Evolutionary conservation across 2,329 filamentous ascomycete species (phyloP).

Genomic region (Coniella vitis): DNA sequence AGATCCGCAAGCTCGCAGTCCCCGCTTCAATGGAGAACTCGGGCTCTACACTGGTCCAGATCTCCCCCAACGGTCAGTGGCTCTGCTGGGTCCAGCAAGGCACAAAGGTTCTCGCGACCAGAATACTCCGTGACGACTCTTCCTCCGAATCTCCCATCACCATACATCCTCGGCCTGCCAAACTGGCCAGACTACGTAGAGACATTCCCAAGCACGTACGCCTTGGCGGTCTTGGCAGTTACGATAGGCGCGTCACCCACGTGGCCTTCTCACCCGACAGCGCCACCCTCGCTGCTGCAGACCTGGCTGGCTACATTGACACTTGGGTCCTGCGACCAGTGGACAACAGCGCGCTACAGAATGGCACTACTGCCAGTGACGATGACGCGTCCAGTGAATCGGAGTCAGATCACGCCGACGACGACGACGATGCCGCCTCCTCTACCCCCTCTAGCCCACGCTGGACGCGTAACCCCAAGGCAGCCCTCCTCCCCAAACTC

Average conservation of each 20-base stretch:
- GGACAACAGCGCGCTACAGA: constrained; percentile 34
- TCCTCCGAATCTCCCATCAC: constrained; percentile 31
- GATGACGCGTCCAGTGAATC: constrained; percentile 26
- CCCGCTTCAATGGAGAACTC: constrained; percentile 47
- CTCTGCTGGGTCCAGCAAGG: constrained; percentile 58
- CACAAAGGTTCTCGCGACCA: constrained; percentile 48
- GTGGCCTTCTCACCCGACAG: constrained; percentile 75
- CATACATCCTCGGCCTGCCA: constrained; percentile 35
- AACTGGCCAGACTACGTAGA: constrained; percentile 46
- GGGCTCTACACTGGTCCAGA: constrained; percentile 63
- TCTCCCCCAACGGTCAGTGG: constrained; percentile 67
- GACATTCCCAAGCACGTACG: constrained; percentile 47
- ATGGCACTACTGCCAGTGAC: constrained; percentile 23
- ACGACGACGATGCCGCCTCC: constrained; percentile 26
- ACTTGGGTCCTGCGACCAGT: constrained; percentile 63
- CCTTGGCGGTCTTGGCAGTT: constrained; percentile 64
- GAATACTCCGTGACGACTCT: constrained; percentile 30
- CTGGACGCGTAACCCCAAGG: constrained; percentile 71
- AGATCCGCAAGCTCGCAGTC: constrained; percentile 63
- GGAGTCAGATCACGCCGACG: constrained; percentile 19
- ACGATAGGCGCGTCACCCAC: constrained; percentile 69
- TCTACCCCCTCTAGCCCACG: constrained; percentile 44
- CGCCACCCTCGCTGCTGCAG: constrained; percentile 68
- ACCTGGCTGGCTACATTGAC: constrained; percentile 80
- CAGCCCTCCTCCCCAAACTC: constrained; percentile 62